Evolutionary conservation across 805 yeast species (phyloP).

Genomic region (Clavispora carvajalis): DNA sequence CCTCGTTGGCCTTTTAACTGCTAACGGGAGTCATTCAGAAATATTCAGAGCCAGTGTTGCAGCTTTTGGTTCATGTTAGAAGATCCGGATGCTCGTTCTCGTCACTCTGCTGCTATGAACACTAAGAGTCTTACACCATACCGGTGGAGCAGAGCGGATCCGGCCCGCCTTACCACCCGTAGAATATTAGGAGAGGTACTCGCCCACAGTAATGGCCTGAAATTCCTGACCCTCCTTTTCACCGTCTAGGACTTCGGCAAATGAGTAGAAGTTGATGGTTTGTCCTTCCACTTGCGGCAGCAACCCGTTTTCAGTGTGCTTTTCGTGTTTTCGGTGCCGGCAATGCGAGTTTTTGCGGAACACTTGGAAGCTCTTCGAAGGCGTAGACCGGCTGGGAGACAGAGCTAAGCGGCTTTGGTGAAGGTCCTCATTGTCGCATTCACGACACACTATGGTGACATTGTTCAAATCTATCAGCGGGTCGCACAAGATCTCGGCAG

Average conservation of each 20-base stretch:
- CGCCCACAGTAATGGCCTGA: slow-evolving; percentile 4
- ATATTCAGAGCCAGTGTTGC: too few species aligned
- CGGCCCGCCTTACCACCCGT: background rate
- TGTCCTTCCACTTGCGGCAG: slow-evolving; percentile 4
- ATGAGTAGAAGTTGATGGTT: slow-evolving; percentile 29
- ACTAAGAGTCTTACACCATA: too few species aligned
- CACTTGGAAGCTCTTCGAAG: background rate
- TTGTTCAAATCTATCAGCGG: slow-evolving; percentile 21
- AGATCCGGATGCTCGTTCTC: too few species aligned
- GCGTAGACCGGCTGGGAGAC: slow-evolving; percentile 1
- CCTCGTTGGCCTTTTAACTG: too few species aligned
- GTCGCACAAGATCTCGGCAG: slow-evolving; percentile 25
- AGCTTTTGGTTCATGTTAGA: too few species aligned
- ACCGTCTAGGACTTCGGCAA: slow-evolving; percentile 24
- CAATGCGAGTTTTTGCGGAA: slow-evolving; percentile 3
- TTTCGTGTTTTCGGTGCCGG: slow-evolving; percentile 1
- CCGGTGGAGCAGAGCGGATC: too few species aligned
- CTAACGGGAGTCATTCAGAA: too few species aligned
- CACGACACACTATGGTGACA: slow-evolving; percentile 19
- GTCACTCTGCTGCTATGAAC: too few species aligned
- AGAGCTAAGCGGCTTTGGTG: slow-evolving; percentile 2
- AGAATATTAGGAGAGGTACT: background rate
- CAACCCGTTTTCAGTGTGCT: slow-evolving; percentile 1
- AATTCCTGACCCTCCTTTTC: slow-evolving; percentile 13
- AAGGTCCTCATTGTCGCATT: background rate